Evolutionary conservation across 257 asterid species (phyloP), one percentile per base, ranked within the genome.

Genomic region (Thymus mandschuricus): DNA sequence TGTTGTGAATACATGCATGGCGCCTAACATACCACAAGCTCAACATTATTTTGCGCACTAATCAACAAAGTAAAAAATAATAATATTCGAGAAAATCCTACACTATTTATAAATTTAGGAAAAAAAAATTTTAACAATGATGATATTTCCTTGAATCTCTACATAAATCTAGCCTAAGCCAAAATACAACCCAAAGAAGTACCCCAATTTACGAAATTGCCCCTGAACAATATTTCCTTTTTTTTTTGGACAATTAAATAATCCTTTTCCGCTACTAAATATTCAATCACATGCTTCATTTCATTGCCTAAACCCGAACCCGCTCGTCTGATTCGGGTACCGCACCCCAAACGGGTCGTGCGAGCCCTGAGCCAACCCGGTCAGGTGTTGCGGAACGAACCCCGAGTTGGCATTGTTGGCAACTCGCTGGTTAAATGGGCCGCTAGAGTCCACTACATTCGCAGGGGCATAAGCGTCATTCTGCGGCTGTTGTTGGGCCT

Each of bases 311-410:
- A 78, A 88, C 54, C 88, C 86, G 28, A 78, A 58, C 52, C 79
- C 83, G 10, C 75, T 75, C 5, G 75, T 5, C 62, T 77, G 88
- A 76, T 62, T 73, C 79, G 86, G 84, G 92, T 82, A 84, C 58
- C 86, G 79, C 46, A 77, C 60, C 2, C 87, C 75, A 12, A 85
- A 88, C 33, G 90, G 90, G 86, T 88, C 90, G 3, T 57, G 12
- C 49, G 86, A 48, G 10, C 70, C 55, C 48, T 70, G 85, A 1
- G 68, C 50, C 33, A 77, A 78, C 58, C 69, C 82, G 74, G 40
- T 55, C 60, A 77, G 13, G 31, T 59, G 61, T 38, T 77, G 75
- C 5, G 45, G 82, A 4, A 51, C 44, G 63, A 79, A 74, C 11
- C 76, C 81, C 57, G 89, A 46, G 69, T 52, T 62, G 10, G 58